Base-by-base conservation (phyloP, 2,329 filamentous ascomycete genomes). In the Zalaria obscura region DNA sequence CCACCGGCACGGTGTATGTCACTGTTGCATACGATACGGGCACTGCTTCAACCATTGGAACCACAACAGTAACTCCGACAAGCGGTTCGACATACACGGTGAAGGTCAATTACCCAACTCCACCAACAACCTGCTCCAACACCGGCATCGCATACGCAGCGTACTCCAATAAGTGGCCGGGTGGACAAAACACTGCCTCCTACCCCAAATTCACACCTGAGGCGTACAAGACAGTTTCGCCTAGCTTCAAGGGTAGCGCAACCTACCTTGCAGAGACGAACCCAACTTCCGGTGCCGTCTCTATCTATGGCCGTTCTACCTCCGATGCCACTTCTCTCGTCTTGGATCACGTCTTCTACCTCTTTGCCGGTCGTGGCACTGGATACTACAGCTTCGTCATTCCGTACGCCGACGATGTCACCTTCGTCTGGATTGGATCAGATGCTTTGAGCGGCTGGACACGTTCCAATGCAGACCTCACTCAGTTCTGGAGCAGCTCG, bases 301-400 rank as follows among this genome's bases (percentile, higher is more conserved):
- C 18, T 5, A 25, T 47, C 4, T 47, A 45, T 27, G 40, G 40
- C 18, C 38, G 26, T 7, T 5, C 10, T 4, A n/a, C 25, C 35
- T 28, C 9, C 18, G 6, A 27, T n/a, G 29, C 36, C 18, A 27
- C 31, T 2, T 26, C 33, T 5, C 4, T 44, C 9, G 36, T 35
- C 6, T 40, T 47, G 27, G 36, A 43, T 10, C 39, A 47, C 28
- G 39, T 39, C 26, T 47, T 47, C 31, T 47, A 44, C 39, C 4
- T 47, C 32, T 47, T 44, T 10, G 45, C 45, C 3, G 39, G 38
- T 11, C 35, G 39, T 9, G 39, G 42, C 10, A 46, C 50, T 7
- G 51, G 53, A 11, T 45, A 44, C 37, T 56, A 55, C 39, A 49
- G 44, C 8, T 51, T 54, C 45, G 48, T 38, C 25, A 31, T 51